phyloP scores from a whole-genome alignment of 2,329 filamentous ascomycete genomes.

The Tolypocladium ovalisporum region DNA sequence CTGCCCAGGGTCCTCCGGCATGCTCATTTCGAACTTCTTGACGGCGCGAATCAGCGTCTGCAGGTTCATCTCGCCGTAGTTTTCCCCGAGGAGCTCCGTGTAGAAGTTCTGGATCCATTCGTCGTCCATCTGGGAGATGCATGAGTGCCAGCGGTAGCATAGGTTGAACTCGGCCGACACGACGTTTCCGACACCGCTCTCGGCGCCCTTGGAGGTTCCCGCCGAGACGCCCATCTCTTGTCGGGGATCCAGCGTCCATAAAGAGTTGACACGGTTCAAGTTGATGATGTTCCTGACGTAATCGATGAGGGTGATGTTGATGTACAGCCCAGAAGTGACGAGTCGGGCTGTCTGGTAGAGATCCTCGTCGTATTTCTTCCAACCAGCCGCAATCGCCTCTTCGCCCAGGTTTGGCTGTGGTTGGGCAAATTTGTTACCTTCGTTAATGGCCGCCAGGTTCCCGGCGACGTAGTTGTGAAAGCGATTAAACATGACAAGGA shows the following conservation, averaged over 20 bases:
- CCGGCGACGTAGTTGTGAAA: slow-evolving; percentile 83
- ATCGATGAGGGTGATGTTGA: slow-evolving; percentile 68
- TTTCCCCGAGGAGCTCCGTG: slow-evolving; percentile 41
- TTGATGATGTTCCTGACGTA: slow-evolving; percentile 73
- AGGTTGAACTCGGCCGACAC: slow-evolving; percentile 86
- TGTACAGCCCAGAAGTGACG: slow-evolving; percentile 65
- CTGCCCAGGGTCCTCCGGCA: slow-evolving; percentile 56
- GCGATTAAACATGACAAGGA: slow-evolving; percentile 68
- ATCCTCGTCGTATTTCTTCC: slow-evolving; percentile 65
- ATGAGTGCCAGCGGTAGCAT: slow-evolving; percentile 79
- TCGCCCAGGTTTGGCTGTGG: slow-evolving; percentile 39
- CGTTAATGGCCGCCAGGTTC: slow-evolving; percentile 77
- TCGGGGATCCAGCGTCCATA: slow-evolving; percentile 73
- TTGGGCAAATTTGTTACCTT: slow-evolving; percentile 64
- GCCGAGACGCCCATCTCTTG: slow-evolving; percentile 49
- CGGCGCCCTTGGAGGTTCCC: slow-evolving; percentile 45
- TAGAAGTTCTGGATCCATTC: slow-evolving; percentile 69
- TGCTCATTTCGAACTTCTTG: slow-evolving; percentile 46
- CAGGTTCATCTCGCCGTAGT: slow-evolving; percentile 45
- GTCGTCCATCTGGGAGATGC: slow-evolving; percentile 61
- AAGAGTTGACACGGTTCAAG: slow-evolving; percentile 45
- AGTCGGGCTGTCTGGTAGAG: slow-evolving; percentile 69
- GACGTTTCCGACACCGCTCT: slow-evolving; percentile 67
- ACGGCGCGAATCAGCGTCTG: slow-evolving; percentile 53
- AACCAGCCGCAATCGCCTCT: slow-evolving; percentile 38